A percentile compares a stretch with the other conserved stretches of the same genome.
These are phyloP conservation scores for Penicillium psychrosexuale DNA, from an alignment of 2,329 filamentous ascomycete genomes.

Conservation along the genomic window DNA sequence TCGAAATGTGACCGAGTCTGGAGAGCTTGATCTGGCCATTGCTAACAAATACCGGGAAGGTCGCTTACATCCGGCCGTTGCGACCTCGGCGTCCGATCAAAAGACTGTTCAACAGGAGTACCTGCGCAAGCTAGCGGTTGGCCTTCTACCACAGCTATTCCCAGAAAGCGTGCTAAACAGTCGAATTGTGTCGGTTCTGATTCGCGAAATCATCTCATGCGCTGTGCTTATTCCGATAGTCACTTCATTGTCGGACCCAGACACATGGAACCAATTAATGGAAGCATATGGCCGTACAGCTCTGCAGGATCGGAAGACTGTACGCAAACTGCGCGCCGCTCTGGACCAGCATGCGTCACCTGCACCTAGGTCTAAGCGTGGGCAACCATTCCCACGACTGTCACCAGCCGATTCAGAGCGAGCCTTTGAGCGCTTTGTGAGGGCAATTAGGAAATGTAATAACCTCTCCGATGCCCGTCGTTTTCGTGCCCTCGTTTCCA, in stretches of 20 bases:
- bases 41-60: constrained; percentile 91
- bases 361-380: constrained; percentile 62
- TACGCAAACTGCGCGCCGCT: constrained; percentile 84
- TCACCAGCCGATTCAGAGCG: constrained; percentile 79
- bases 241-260: constrained; percentile 78
- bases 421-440: constrained; percentile 90
- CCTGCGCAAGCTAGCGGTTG: constrained; percentile 69
- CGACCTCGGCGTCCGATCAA: constrained; percentile 76
- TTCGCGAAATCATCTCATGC: constrained; percentile 88
- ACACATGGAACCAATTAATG: constrained; percentile 96
- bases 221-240: constrained; percentile 82
- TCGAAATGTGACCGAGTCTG: constrained; percentile 87
- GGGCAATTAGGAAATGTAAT: constrained; percentile 80
- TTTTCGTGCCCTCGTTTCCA: constrained; percentile 87
- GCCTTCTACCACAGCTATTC: constrained; percentile 70
- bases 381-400: constrained; percentile 75
- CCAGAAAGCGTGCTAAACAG: constrained; percentile 73
- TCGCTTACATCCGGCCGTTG: constrained; percentile 81
- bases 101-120: constrained; percentile 86
- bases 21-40: constrained; percentile 92
- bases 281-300: constrained; percentile 82
- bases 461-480: constrained; percentile 90
- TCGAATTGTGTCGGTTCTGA: constrained; percentile 72
- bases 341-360: constrained; percentile 90
- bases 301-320: constrained; percentile 92